phyloP scores from a whole-genome alignment of 805 yeast genomes.

The Isabelozyma gotoi region DNA sequence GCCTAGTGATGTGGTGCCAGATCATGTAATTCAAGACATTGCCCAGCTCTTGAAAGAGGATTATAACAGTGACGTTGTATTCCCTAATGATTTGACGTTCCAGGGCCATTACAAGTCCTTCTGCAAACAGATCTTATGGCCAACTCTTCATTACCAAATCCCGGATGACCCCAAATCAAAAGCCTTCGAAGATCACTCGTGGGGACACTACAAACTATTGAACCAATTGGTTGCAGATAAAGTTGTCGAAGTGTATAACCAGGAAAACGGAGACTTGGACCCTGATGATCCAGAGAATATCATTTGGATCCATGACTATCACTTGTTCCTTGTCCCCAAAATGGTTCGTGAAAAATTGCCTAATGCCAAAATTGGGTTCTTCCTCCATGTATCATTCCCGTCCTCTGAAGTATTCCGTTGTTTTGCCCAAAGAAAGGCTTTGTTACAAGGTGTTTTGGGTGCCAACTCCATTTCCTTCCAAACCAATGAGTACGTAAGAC shows the following conservation, averaged over 20 bases:
- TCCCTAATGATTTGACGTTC: conserved; percentile 74
- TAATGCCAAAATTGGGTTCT: conserved; percentile 84
- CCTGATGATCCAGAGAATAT: conserved; percentile 54
- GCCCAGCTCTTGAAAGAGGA: conserved; percentile 43
- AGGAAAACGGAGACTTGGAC: conserved; percentile 48
- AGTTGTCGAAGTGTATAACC: conserved; percentile 56
- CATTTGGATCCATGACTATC: conserved; percentile 95
- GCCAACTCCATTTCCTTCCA: conserved; percentile 89
- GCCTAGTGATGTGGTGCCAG: conserved; percentile 82
- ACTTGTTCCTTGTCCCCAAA: conserved; percentile 78
- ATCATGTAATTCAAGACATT: conserved; percentile 53
- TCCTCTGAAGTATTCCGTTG: conserved; percentile 94
- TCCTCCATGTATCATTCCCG: conserved; percentile 92
- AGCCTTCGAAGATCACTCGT: conserved; percentile 93
- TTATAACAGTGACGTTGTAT: conserved; percentile 63
- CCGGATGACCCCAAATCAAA: conserved; percentile 94
- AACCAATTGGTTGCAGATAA: conserved; percentile 81
- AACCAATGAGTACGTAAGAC: conserved; percentile 89
- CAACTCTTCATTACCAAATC: conserved; percentile 87
- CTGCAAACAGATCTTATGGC: conserved; percentile 96
- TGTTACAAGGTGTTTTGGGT: conserved; percentile 82
- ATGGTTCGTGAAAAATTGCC: conserved; percentile 80
- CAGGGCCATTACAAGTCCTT: conserved; percentile 90
- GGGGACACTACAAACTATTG: conserved; percentile 76
- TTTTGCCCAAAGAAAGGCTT: conserved; percentile 77